These are phyloP conservation scores for Rhizopus delemar DNA, from an alignment of 371 early-diverging fungal species.

Conservation along the genomic window DNA sequence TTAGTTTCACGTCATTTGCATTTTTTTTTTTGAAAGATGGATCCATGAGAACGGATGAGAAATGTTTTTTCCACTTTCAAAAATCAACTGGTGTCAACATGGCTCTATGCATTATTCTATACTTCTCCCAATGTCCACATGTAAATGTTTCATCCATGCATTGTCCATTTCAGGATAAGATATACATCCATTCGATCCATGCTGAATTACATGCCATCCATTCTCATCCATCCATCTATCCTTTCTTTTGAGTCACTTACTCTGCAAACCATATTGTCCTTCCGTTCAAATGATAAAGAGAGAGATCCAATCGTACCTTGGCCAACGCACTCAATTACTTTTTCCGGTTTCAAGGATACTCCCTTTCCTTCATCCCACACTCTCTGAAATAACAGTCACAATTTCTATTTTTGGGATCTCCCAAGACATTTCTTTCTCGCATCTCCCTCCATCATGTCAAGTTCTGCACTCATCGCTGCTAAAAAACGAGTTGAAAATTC, in stretches of 20 bases:
- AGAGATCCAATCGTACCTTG: slow-evolving; percentile 12
- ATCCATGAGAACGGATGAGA: neutral
- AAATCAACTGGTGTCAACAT: slow-evolving; percentile 1
- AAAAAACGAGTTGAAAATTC: slow-evolving; percentile 33
- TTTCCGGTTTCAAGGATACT: neutral
- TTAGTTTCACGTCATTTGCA: neutral
- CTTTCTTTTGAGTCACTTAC: slow-evolving; percentile 10
- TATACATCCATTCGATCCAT: slow-evolving; percentile 1
- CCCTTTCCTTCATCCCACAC: neutral
- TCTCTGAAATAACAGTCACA: slow-evolving; percentile 5
- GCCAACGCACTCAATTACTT: slow-evolving; percentile 13
- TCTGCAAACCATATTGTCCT: slow-evolving; percentile 30
- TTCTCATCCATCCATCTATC: neutral
- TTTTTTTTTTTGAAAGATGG: neutral
- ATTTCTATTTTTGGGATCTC: neutral
- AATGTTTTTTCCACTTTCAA: neutral
- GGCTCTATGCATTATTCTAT: neutral
- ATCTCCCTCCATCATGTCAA: slow-evolving; percentile 27
- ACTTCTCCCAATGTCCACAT: neutral
- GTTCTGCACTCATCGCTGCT: slow-evolving; percentile 36
- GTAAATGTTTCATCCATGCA: neutral
- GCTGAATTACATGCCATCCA: neutral
- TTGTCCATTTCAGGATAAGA: slow-evolving; percentile 5
- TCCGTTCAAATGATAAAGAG: slow-evolving; percentile 25
- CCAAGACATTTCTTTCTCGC: slow-evolving; percentile 4